phyloP scores from a whole-genome alignment of 805 yeast genomes.

The Sugiyamaella lignohabitans region DNA sequence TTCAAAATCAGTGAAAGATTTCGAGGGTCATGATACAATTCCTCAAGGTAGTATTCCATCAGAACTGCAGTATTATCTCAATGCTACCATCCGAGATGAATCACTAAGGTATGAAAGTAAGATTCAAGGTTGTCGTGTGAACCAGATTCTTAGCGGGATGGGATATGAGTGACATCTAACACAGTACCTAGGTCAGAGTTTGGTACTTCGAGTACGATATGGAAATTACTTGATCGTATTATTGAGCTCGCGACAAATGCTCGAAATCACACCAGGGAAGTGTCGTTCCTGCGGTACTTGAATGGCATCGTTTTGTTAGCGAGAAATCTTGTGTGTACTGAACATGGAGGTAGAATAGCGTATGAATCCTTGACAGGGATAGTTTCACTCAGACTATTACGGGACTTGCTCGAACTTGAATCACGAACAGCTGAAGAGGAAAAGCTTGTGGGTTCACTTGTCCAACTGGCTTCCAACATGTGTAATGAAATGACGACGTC shows the following conservation, averaged over 20 bases:
- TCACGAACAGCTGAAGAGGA: neutral
- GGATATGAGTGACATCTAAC: no score
- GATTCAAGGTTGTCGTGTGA: no score
- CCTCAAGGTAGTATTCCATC: conserved; percentile 8
- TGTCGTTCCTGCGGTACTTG: conserved; percentile 19
- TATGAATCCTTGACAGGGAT: conserved; percentile 18
- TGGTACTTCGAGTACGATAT: neutral
- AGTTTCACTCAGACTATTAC: neutral
- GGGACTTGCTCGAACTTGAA: neutral
- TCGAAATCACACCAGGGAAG: neutral
- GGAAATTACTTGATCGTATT: neutral
- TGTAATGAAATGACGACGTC: neutral
- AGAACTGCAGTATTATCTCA: conserved; percentile 4
- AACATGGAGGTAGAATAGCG: conserved; percentile 28
- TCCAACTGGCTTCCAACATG: neutral
- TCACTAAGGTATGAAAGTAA: no score
- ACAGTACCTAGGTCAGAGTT: no score
- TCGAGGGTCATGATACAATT: conserved; percentile 4
- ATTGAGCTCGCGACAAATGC: neutral
- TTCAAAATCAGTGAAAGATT: neutral
- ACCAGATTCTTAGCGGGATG: no score
- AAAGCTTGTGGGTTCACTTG: neutral
- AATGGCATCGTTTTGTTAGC: conserved; percentile 46
- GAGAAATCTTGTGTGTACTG: conserved; percentile 39
- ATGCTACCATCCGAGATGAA: neutral